Conservation (phyloP, 2,329 filamentous ascomycete genomes). For the Phialophora expanda region DNA sequence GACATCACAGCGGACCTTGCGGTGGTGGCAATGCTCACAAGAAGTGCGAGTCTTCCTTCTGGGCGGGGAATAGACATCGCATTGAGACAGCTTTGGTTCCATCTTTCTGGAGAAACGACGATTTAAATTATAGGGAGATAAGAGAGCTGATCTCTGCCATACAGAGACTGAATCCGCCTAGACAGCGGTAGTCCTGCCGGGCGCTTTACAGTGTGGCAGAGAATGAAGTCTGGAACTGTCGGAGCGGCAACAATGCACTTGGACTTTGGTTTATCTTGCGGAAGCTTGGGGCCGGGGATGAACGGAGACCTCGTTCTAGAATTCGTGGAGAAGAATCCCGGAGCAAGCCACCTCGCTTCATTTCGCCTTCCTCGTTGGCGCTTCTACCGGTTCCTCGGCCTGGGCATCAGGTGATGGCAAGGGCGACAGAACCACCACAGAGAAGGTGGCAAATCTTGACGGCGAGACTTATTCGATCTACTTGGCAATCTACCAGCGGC, state of each 20-base stretch:
- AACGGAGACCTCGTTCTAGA: constrained; percentile 5
- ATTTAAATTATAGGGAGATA: constrained; percentile 1
- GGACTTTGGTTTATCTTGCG: neutral
- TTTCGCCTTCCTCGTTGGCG: neutral
- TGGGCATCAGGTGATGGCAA: neutral
- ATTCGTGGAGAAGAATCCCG: neutral
- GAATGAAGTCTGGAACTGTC: neutral
- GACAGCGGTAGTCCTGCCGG: neutral
- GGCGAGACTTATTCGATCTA: constrained; percentile 1
- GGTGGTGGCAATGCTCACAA: constrained; percentile 1
- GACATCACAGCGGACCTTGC: constrained; percentile 5
- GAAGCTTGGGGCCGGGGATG: constrained; percentile 3
- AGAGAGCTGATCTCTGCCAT: constrained; percentile 2
- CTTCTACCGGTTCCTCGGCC: constrained; percentile 1
- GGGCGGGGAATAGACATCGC: neutral
- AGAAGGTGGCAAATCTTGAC: constrained; percentile 7
- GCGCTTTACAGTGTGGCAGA: neutral
- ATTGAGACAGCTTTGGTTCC: neutral
- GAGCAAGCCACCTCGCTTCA: neutral
- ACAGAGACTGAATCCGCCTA: constrained; percentile 3
- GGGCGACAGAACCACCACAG: constrained; percentile 1
- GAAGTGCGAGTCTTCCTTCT: constrained; percentile 4
- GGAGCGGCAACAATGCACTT: neutral
- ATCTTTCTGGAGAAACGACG: constrained; percentile 1
- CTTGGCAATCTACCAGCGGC: constrained; percentile 3